A percentile compares a stretch with the other conserved stretches of the same genome.
Evolutionary conservation across 2,329 filamentous ascomycete genomes (phyloP).

Genomic region (Fusarium torreyae): DNA sequence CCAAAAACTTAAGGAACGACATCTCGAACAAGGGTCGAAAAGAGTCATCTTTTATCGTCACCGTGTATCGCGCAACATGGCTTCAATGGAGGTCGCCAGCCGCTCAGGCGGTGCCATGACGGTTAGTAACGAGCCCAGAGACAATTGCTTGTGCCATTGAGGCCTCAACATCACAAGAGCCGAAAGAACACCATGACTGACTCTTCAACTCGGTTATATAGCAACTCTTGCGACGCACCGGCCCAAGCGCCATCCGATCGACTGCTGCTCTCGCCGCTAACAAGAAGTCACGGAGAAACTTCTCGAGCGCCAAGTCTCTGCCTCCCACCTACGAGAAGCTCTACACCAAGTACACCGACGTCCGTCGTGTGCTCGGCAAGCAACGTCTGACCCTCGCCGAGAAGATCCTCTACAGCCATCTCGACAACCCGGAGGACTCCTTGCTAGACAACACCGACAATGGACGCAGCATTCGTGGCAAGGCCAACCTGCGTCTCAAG

Average conservation of each 20-base stretch:
- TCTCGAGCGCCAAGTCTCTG: constrained; percentile 61
- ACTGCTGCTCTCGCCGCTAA: constrained; percentile 48
- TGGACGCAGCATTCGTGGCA: constrained; percentile 86
- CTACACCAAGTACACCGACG: constrained; percentile 81
- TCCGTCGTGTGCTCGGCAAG: constrained; percentile 78
- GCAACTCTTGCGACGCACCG: constrained; percentile 57
- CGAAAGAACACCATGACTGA: constrained; percentile 18
- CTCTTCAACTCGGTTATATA: constrained; percentile 43
- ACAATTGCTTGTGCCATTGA: constrained; percentile 23
- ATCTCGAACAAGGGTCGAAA: constrained; percentile 21
- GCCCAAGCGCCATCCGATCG: constrained; percentile 52
- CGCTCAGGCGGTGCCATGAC: constrained; percentile 64
- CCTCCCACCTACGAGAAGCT: constrained; percentile 87
- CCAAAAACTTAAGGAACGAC: constrained; percentile 35
- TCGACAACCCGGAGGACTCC: constrained; percentile 90
- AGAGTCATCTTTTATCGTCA: constrained; percentile 39
- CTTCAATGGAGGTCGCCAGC: constrained; percentile 66
- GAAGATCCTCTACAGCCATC: constrained; percentile 97
- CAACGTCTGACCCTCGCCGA: constrained; percentile 88
- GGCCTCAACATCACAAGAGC: neutral
- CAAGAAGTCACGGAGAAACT: constrained; percentile 55
- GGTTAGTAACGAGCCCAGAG: constrained; percentile 52
- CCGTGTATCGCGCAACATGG: constrained; percentile 57
- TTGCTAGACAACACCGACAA: constrained; percentile 86
- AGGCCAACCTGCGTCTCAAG: constrained; percentile 95